A percentile compares a stretch with the other conserved stretches of the same genome.
Conservation (phyloP, 192 early-diverging fungal species). For the Backusella liffmaniae region DNA sequence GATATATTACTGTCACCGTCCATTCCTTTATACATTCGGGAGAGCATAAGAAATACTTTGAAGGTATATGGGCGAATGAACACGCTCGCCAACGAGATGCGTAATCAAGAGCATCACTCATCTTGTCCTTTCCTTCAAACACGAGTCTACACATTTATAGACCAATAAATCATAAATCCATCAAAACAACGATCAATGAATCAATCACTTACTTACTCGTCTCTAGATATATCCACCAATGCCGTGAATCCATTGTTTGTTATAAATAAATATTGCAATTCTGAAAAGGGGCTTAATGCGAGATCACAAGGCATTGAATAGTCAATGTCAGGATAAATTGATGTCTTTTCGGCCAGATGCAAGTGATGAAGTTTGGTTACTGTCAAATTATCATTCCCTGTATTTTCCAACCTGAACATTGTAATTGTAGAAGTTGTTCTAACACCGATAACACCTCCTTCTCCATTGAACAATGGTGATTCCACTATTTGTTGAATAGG, state of each 20-base stretch:
- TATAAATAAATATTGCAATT: background rate
- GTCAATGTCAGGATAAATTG: background rate
- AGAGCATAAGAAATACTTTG: background rate
- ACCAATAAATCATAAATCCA: background rate
- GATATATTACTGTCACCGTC: background rate
- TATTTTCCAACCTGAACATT: background rate
- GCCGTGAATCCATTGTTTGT: background rate
- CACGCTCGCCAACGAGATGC: background rate
- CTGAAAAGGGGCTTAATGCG: background rate
- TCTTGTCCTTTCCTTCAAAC: background rate
- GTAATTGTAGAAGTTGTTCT: background rate
- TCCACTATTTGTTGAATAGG: background rate
- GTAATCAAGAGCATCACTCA: background rate
- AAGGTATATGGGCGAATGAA: background rate
- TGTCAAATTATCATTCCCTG: background rate
- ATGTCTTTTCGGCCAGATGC: background rate
- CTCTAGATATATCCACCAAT: background rate
- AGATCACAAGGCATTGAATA: background rate
- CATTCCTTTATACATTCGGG: background rate
- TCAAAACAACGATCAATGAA: background rate
- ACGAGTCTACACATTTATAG: background rate
- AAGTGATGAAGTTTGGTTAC: background rate
- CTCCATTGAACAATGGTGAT: background rate
- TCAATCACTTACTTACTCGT: background rate
- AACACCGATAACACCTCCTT: background rate